These are phyloP conservation scores for Heterobasidion occidentale DNA, from an alignment of 1,284 basidiomycete species.

Conservation along the genomic window DNA sequence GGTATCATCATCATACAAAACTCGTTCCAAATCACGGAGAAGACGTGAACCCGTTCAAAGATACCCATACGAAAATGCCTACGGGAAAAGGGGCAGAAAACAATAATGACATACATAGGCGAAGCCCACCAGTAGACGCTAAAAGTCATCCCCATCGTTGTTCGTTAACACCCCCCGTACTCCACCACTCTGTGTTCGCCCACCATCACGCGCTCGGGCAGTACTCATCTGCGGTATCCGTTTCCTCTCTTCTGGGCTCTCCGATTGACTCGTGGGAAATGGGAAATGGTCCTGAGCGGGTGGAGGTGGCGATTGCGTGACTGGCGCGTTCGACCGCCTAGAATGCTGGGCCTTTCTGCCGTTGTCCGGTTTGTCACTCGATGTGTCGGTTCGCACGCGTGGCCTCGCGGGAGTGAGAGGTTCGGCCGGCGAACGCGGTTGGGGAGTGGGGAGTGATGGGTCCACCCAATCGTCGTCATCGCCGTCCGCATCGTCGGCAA, in stretches of 20 bases:
- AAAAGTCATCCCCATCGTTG: neutral
- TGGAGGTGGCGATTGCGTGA: conserved; percentile 10
- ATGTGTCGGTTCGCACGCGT: neutral
- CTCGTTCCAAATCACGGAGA: neutral
- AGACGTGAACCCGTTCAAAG: too few species aligned
- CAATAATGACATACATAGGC: neutral
- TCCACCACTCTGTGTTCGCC: conserved; percentile 74
- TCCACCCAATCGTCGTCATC: conserved; percentile 68
- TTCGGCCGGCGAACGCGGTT: conserved; percentile 17
- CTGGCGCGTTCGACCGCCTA: conserved; percentile 17
- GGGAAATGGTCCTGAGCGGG: conserved; percentile 38
- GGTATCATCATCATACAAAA: neutral
- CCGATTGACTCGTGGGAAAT: conserved; percentile 46
- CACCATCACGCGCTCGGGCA: conserved; percentile 65
- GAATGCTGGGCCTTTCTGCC: conserved; percentile 17
- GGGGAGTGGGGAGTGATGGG: conserved; percentile 28
- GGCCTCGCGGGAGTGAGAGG: conserved; percentile 13
- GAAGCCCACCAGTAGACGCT: neutral
- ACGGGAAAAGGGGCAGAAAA: too few species aligned
- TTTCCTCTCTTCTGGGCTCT: conserved; percentile 25
- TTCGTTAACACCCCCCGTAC: conserved; percentile 52
- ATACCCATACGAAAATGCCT: neutral
- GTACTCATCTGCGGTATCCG: conserved; percentile 49
- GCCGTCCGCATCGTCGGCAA: conserved; percentile 31
- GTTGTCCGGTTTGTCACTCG: conserved; percentile 5